Conservation (phyloP, 345 rosid genomes). For the Clausena lansium region DNA sequence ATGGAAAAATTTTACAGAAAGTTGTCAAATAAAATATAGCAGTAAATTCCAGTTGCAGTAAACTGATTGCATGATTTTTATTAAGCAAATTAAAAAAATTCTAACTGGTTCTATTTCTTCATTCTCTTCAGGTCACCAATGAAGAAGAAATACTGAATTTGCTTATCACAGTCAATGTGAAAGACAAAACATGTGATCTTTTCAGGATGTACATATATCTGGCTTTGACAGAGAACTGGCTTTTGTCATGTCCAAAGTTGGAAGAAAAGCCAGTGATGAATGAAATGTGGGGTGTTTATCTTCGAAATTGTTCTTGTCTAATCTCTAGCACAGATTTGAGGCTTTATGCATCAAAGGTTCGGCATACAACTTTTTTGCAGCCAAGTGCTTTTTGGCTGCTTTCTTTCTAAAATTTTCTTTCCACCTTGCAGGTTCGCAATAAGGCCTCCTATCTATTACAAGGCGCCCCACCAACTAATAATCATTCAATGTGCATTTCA, state of each 20-base stretch:
- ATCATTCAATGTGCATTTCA: background rate
- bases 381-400: background rate
- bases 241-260: constrained; percentile 38
- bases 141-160: constrained; percentile 58
- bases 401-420: background rate
- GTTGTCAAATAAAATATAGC: background rate
- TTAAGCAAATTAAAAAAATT: background rate
- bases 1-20: background rate
- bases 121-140: constrained; percentile 47
- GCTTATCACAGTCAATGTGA: constrained; percentile 57
- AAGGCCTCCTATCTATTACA: constrained; percentile 67
- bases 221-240: constrained; percentile 75
- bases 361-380: constrained; percentile 11
- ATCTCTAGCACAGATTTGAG: constrained; percentile 75
- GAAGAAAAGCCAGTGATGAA: constrained; percentile 51
- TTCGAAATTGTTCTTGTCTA: constrained; percentile 73
- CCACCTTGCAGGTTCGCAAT: constrained; percentile 54
- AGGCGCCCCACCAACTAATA: constrained; percentile 30
- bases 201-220: constrained; percentile 60
- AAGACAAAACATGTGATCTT: constrained; percentile 58
- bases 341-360: constrained; percentile 69
- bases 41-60: background rate
- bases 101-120: constrained; percentile 10
- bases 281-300: constrained; percentile 70
- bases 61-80: constrained; percentile 9